Conservation (phyloP, 192 early-diverging fungal species). For the Backusella liffmaniae region DNA sequence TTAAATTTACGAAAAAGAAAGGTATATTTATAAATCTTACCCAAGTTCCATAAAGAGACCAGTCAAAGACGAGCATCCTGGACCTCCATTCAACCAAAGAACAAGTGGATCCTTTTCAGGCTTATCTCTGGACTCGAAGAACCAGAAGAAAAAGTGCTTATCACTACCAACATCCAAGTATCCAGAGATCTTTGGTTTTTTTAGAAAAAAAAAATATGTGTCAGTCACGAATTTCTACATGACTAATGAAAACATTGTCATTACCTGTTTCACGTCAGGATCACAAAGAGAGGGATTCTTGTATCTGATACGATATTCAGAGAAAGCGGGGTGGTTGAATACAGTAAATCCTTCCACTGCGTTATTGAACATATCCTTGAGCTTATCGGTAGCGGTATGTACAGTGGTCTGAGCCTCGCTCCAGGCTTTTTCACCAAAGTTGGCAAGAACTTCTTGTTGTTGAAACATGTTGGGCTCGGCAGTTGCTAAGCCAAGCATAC, state of each 20-base stretch:
- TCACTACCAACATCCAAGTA: conserved; percentile 69
- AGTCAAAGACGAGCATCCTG: conserved; percentile 41
- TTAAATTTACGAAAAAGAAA: neutral
- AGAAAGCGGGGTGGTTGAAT: conserved; percentile 61
- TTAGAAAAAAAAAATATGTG: neutral
- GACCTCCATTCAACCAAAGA: conserved; percentile 45
- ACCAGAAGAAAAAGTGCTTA: conserved; percentile 96
- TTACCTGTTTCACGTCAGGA: conserved; percentile 80
- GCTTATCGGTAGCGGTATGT: conserved; percentile 1
- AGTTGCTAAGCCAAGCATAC: neutral
- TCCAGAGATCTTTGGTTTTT: conserved; percentile 60
- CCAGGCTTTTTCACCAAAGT: conserved; percentile 18
- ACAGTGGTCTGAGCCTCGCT: neutral
- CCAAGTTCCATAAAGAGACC: conserved; percentile 45
- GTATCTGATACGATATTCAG: conserved; percentile 71
- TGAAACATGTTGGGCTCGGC: conserved; percentile 4
- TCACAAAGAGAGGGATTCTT: conserved; percentile 85
- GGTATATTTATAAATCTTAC: conserved; percentile 12
- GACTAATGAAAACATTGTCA: neutral
- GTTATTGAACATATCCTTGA: conserved; percentile 38
- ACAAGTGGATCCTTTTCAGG: conserved; percentile 60
- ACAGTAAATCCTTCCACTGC: conserved; percentile 38
- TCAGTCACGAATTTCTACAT: neutral
- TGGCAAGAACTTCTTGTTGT: conserved; percentile 3
- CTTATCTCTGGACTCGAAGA: conserved; percentile 90